A percentile compares a stretch with the other conserved stretches of the same genome.
These are phyloP conservation scores for Apiotrichum siamense DNA, from an alignment of 1,284 basidiomycete genomes.

Conservation along the genomic window DNA sequence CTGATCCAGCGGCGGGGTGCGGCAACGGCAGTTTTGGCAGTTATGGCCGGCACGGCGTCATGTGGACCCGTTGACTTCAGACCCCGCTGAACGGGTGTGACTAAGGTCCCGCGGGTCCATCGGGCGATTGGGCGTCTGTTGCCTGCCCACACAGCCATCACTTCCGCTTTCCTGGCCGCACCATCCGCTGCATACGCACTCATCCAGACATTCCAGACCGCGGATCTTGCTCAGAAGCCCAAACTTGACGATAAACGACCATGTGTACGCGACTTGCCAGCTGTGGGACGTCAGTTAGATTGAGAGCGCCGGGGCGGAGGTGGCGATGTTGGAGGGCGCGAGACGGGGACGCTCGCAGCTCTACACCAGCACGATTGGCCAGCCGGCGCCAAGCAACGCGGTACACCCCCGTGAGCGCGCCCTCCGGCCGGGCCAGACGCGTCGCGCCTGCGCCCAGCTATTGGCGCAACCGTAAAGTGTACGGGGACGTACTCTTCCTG, in stretches of 20 bases:
- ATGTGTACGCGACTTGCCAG: constrained; percentile 44
- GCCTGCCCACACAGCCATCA: too few relatives aligned
- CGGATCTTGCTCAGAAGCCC: constrained; percentile 27
- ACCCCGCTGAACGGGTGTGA: neutral
- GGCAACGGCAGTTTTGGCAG: too few relatives aligned
- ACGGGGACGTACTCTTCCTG: constrained; percentile 37
- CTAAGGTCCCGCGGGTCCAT: too few relatives aligned
- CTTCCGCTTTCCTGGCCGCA: neutral
- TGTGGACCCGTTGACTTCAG: neutral
- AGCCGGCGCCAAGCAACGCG: neutral
- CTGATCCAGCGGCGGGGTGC: too few relatives aligned
- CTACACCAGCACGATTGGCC: neutral
- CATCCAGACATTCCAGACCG: constrained; percentile 33
- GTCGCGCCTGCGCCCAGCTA: too few relatives aligned
- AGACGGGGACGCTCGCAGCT: too few relatives aligned
- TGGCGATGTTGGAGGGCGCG: too few relatives aligned
- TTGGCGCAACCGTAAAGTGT: too few relatives aligned
- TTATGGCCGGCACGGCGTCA: too few relatives aligned
- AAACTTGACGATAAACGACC: constrained; percentile 44
- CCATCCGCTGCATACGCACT: constrained; percentile 25
- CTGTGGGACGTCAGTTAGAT: constrained; percentile 16
- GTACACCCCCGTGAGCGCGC: neutral
- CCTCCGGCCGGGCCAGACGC: too few relatives aligned
- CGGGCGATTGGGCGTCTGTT: too few relatives aligned
- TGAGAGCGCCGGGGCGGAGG: too few relatives aligned